Evolutionary conservation across 306 rosid genomes (phyloP).

Genomic region (Cyamopsis tetragonoloba): DNA sequence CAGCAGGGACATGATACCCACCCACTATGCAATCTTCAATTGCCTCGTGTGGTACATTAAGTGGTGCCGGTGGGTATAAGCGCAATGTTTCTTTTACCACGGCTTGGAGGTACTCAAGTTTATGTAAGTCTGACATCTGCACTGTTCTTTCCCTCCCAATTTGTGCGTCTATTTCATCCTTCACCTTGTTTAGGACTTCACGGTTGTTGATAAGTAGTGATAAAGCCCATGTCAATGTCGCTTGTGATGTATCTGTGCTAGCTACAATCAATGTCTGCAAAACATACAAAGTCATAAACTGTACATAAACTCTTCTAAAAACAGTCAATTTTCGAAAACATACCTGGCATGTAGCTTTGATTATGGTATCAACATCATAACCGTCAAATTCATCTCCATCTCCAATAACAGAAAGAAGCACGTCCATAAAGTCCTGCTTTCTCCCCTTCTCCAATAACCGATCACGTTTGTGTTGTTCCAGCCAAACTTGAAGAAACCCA

Average conservation of each 20-base stretch:
- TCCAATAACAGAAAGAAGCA: constrained; percentile 8
- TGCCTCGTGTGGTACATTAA: constrained; percentile 30
- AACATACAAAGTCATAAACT: too few species aligned
- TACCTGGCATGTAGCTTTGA: constrained; percentile 35
- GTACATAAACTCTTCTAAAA: too few species aligned
- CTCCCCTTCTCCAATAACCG: not conserved
- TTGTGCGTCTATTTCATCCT: constrained; percentile 24
- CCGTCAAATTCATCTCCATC: not conserved
- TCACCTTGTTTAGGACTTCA: constrained; percentile 18
- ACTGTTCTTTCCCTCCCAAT: constrained; percentile 6
- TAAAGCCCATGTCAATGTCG: constrained; percentile 37
- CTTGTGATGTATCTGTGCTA: constrained; percentile 24
- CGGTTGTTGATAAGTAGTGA: constrained; percentile 31
- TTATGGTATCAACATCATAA: not conserved
- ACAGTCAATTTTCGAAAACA: too few species aligned
- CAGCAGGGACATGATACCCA: constrained; percentile 35
- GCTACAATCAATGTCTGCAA: constrained; percentile 28
- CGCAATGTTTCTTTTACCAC: constrained; percentile 51
- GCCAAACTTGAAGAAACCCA: not conserved
- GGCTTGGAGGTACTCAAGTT: constrained; percentile 42
- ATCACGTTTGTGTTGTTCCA: constrained; percentile 43
- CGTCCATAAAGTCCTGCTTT: constrained; percentile 35
- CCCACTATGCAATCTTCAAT: constrained; percentile 42
- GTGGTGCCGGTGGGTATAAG: constrained; percentile 44
- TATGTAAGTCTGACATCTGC: constrained; percentile 31